phyloP scores from a whole-genome alignment of 1,139 yeast species.

The Martiniozyma asiatica region DNA sequence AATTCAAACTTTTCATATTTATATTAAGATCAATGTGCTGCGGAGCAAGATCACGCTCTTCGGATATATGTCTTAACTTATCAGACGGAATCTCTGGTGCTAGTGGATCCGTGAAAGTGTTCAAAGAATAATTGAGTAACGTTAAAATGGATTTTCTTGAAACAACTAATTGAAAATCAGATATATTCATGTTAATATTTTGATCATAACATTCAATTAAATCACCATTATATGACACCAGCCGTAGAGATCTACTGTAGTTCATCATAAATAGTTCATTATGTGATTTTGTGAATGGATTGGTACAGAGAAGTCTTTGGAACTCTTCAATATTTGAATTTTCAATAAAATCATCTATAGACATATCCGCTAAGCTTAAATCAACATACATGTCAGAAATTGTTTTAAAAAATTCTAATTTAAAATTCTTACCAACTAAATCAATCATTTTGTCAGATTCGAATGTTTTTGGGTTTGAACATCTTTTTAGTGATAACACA shows the following conservation, averaged over 20 bases:
- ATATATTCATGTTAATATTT: conserved; percentile 58
- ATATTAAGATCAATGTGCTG: conserved; percentile 63
- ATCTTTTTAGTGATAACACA: conserved; percentile 52
- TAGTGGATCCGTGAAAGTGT: conserved; percentile 77
- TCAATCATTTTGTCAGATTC: conserved; percentile 62
- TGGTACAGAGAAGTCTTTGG: conserved; percentile 61
- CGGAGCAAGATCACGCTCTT: conserved; percentile 47
- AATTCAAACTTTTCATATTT: conserved; percentile 58
- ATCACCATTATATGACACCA: conserved; percentile 44
- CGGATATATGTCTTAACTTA: conserved; percentile 47
- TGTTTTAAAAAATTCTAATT: conserved; percentile 49
- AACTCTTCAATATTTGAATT: conserved; percentile 49
- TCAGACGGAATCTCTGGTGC: conserved; percentile 61
- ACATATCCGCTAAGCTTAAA: conserved; percentile 50
- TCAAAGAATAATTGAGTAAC: conserved; percentile 65
- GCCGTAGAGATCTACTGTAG: conserved; percentile 47
- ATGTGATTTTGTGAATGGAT: conserved; percentile 27
- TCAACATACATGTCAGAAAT: conserved; percentile 54
- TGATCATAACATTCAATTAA: conserved; percentile 72
- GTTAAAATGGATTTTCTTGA: conserved; percentile 73
- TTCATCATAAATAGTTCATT: conserved; percentile 49
- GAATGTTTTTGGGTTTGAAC: conserved; percentile 49
- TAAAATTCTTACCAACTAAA: conserved; percentile 54
- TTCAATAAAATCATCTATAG: conserved; percentile 67
- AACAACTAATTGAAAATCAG: conserved; percentile 67